A percentile compares a stretch with the other conserved stretches of the same genome.
Evolutionary conservation across 192 early-diverging fungal species (phyloP).

Genomic region (Backusella mclennaniae): DNA sequence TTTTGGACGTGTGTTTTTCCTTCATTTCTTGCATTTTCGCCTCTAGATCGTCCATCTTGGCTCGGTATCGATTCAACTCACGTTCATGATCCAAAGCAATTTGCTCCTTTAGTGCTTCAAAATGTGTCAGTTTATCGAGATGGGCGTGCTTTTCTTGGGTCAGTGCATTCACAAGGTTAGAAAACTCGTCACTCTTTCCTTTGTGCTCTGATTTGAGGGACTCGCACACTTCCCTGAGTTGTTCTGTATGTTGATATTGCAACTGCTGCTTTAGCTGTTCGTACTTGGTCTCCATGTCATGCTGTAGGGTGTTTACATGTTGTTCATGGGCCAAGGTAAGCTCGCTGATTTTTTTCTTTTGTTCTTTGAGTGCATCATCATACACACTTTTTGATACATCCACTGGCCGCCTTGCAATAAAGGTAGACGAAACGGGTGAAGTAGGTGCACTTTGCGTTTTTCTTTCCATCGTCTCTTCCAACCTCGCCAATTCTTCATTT

Average conservation of each 20-base stretch:
- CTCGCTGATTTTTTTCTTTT: background rate
- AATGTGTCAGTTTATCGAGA: background rate
- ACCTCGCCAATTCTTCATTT: background rate
- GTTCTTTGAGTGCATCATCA: background rate
- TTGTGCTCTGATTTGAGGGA: background rate
- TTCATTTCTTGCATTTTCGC: background rate
- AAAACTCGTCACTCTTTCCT: background rate
- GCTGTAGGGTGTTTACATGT: background rate
- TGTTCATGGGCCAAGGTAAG: background rate
- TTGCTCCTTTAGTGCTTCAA: slow-evolving; percentile 6
- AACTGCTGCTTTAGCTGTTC: background rate
- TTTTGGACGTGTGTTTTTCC: background rate
- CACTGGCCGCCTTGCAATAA: background rate
- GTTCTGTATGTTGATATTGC: background rate
- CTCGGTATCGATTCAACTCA: background rate
- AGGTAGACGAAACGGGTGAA: background rate
- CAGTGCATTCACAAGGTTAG: background rate
- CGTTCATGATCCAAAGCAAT: background rate
- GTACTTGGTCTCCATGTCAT: background rate
- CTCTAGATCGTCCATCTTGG: background rate
- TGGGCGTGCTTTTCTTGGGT: background rate
- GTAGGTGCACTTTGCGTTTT: slow-evolving; percentile 6
- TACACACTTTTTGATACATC: background rate
- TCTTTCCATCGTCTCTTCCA: background rate
- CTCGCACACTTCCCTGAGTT: background rate